phyloP scores from a whole-genome alignment of 2,329 filamentous ascomycete species.

The Aurifilum marmelostoma region DNA sequence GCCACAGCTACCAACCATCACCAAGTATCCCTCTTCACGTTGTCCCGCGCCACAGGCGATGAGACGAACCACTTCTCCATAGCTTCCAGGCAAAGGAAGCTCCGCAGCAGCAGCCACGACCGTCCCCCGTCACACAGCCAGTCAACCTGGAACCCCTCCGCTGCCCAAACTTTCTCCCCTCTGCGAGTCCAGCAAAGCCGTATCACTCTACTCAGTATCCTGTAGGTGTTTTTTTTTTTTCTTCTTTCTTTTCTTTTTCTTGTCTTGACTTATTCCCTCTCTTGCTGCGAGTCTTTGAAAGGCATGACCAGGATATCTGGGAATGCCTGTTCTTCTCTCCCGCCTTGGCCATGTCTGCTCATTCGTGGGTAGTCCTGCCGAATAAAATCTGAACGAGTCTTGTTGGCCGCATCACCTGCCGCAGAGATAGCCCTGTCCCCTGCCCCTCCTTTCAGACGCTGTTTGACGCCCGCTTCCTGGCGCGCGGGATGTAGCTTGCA shows the following conservation, averaged over 20 bases:
- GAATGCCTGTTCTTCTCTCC: background rate
- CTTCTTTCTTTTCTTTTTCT: background rate
- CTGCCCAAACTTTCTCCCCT: background rate
- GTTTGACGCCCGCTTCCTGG: background rate
- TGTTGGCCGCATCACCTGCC: background rate
- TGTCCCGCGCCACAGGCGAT: background rate
- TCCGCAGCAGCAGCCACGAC: constrained; percentile 10
- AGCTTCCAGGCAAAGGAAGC: background rate
- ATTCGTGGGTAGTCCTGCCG: constrained; percentile 5
- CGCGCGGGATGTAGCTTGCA: constrained; percentile 1
- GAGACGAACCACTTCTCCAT: background rate
- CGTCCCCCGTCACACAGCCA: background rate
- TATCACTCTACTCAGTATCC: constrained; percentile 23
- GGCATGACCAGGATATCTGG: background rate
- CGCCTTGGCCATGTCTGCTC: constrained; percentile 7
- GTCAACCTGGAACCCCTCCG: background rate
- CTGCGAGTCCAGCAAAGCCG: constrained; percentile 4
- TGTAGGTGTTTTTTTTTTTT: constrained; percentile 9
- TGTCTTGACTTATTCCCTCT: constrained; percentile 1
- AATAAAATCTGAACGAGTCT: background rate
- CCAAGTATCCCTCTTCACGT: background rate
- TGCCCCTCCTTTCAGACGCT: background rate
- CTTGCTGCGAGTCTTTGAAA: constrained; percentile 8
- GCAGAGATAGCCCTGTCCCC: background rate
- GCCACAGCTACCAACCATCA: constrained; percentile 1